phyloP scores from a whole-genome alignment of 306 rosid species.

The Neltuma alba region DNA sequence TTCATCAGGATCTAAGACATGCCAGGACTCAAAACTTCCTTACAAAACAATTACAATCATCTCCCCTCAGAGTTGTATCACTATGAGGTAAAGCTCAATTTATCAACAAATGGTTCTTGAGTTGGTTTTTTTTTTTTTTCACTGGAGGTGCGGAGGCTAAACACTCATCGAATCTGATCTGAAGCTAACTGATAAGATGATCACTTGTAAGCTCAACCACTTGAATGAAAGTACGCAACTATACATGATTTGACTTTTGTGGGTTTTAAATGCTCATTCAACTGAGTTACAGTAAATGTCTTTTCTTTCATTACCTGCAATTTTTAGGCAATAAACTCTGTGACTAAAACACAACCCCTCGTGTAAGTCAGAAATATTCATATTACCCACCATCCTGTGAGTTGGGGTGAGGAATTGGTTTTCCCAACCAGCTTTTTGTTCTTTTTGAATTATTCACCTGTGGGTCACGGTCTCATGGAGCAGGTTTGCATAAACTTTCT shows the following conservation, averaged over 20 bases:
- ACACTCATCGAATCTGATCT: conserved; percentile 67
- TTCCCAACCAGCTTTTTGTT: neutral
- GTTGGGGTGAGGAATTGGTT: conserved; percentile 15
- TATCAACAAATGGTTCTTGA: conserved; percentile 41
- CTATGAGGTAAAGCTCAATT: conserved; percentile 38
- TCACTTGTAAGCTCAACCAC: conserved; percentile 79
- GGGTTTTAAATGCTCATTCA: too few species aligned
- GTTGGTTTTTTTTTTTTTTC: conserved; percentile 41
- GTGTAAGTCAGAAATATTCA: conserved; percentile 11
- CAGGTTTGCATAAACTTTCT: conserved; percentile 24
- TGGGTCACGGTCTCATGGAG: conserved; percentile 39
- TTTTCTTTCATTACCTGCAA: conserved; percentile 59
- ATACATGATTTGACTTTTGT: too few species aligned
- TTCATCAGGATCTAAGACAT: too few species aligned
- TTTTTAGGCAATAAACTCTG: neutral
- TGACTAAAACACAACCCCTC: neutral
- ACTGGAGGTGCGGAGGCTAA: conserved; percentile 38
- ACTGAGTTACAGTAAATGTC: too few species aligned
- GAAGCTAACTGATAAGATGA: conserved; percentile 70
- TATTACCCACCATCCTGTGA: conserved; percentile 27
- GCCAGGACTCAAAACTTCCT: too few species aligned
- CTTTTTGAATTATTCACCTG: conserved; percentile 1
- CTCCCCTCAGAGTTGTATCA: conserved; percentile 22
- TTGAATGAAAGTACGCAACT: conserved; percentile 69
- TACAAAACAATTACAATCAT: too few species aligned